phyloP scores from a whole-genome alignment of 768 basidiomycete genomes.

The Lyophyllum atratum region DNA sequence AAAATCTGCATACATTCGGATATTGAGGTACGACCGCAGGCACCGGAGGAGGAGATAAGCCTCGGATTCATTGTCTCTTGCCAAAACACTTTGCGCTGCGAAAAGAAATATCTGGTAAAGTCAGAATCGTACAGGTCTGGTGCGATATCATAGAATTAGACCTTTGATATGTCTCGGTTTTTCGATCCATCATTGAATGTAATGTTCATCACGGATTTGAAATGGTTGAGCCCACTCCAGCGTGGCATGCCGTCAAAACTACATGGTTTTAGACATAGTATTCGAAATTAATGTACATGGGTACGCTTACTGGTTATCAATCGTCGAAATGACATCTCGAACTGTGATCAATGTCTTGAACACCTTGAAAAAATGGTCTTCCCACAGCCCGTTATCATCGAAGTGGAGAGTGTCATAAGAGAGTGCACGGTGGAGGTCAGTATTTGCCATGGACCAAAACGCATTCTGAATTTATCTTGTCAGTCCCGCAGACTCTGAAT shows the following conservation, averaged over 20 bases:
- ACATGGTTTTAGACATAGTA: background rate
- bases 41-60: background rate
- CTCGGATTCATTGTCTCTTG: background rate
- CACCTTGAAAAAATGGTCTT: conserved; percentile 32
- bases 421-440: conserved; percentile 33
- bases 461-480: conserved; percentile 31
- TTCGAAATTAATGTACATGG: no score
- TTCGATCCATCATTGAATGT: conserved; percentile 14
- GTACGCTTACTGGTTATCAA: conserved; percentile 26
- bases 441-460: conserved; percentile 37
- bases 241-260: conserved; percentile 8
- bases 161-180: conserved; percentile 13
- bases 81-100: background rate
- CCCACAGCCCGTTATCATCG: conserved; percentile 33
- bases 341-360: conserved; percentile 22
- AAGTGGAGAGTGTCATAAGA: conserved; percentile 43
- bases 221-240: conserved; percentile 12
- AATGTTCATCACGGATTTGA: conserved; percentile 9
- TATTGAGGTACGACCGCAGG: conserved; percentile 4
- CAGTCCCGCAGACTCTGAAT: no score
- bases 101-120: conserved; percentile 3
- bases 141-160: background rate
- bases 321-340: conserved; percentile 11
- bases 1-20: conserved; percentile 2
- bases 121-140: background rate